Conservation (phyloP, 148 eudicot species). For the Linanthus parryae region DNA sequence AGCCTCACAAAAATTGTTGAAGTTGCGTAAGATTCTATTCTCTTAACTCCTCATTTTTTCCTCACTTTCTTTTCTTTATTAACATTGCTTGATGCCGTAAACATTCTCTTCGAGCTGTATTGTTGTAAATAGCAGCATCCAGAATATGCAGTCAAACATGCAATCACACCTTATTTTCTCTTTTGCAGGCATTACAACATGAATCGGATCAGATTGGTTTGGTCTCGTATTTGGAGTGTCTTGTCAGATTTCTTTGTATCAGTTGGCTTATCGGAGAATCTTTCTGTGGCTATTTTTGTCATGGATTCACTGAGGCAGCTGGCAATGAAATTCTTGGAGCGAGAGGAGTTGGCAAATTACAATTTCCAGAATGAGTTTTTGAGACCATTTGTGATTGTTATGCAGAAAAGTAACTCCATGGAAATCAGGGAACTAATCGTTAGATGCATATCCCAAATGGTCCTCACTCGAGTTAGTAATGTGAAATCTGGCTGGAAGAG, state of each 20-base stretch:
- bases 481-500: constrained; percentile 99
- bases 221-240: constrained; percentile 99
- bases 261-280: constrained; percentile 94
- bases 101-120: too few relatives aligned
- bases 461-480: constrained; percentile 85
- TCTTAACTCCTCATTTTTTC: constrained; percentile 12
- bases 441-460: constrained; percentile 98
- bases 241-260: constrained; percentile 97
- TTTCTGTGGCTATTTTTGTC: constrained; percentile 97
- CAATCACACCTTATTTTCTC: constrained; percentile 16
- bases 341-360: constrained; percentile 97
- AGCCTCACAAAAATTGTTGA: constrained; percentile 96
- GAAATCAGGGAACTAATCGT: constrained; percentile 96
- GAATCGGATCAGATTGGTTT: constrained; percentile 95
- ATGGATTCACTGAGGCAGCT: constrained; percentile 99
- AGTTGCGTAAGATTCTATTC: constrained; percentile 84
- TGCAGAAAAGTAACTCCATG: constrained; percentile 83
- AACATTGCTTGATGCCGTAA: too few relatives aligned
- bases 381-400: constrained; percentile 92
- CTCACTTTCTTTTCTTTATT: background rate
- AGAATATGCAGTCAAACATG: constrained; percentile 4
- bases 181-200: constrained; percentile 97
- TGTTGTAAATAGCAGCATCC: too few relatives aligned
- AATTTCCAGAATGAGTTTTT: constrained; percentile 97
- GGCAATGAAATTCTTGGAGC: constrained; percentile 96